Evolutionary conservation across 495 filamentous ascomycete genomes (phyloP).

Genomic region (Neurospora discreta): DNA sequence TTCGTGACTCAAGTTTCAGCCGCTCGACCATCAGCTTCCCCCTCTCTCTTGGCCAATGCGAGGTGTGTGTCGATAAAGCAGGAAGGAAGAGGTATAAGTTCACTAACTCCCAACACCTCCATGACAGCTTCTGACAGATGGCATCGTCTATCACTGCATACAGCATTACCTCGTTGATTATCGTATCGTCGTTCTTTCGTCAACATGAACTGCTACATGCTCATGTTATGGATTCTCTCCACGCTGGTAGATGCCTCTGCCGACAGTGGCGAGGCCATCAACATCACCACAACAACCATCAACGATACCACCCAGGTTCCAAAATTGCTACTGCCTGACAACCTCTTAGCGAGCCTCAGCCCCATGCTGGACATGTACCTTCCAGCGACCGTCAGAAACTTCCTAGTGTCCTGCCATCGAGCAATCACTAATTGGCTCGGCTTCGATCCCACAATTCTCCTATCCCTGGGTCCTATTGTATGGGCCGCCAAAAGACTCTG

Average conservation of each 20-base stretch:
- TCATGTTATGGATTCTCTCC: neutral
- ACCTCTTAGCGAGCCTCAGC: constrained; percentile 16
- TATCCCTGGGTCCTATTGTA: constrained; percentile 22
- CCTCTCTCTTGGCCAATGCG: neutral
- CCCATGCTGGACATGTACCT: constrained; percentile 18
- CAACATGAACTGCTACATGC: neutral
- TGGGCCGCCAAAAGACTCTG: constrained; percentile 29
- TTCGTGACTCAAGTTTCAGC: neutral
- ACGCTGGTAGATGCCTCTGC: neutral
- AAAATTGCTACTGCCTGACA: constrained; percentile 3
- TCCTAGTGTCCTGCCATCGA: constrained; percentile 14
- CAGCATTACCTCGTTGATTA: neutral
- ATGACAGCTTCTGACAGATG: neutral
- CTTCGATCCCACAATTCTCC: constrained; percentile 27
- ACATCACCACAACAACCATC: constrained; percentile 14
- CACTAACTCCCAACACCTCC: neutral
- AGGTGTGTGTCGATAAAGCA: neutral
- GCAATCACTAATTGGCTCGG: constrained; percentile 23
- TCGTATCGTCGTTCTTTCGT: neutral
- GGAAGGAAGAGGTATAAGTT: neutral
- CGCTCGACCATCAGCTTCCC: neutral
- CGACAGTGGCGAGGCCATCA: constrained; percentile 5
- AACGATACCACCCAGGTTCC: constrained; percentile 5
- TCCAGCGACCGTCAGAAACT: constrained; percentile 3
- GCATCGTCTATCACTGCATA: neutral